phyloP scores from a whole-genome alignment of 495 filamentous ascomycete genomes.

The Podospora didyma region DNA sequence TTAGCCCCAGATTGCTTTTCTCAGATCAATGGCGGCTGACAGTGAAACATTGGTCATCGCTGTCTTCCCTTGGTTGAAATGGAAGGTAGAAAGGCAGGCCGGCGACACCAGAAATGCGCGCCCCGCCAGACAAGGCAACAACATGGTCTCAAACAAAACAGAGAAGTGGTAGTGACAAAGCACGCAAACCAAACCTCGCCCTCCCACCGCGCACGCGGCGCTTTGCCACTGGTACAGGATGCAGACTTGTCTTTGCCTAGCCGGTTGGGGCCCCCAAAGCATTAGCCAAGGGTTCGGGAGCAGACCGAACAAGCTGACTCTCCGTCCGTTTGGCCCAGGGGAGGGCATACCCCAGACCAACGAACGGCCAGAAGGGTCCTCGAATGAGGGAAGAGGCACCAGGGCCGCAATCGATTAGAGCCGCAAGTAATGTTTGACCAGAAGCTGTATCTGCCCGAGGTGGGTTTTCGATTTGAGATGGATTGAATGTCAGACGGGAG shows the following conservation, averaged over 20 bases:
- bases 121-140: constrained; percentile 15
- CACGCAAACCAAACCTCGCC: constrained; percentile 3
- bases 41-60: constrained; percentile 23
- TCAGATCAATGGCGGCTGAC: constrained; percentile 19
- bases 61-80: constrained; percentile 18
- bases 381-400: background rate
- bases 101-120: constrained; percentile 6
- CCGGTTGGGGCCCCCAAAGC: constrained; percentile 3
- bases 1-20: constrained; percentile 4
- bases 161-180: constrained; percentile 9
- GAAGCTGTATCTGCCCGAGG: background rate
- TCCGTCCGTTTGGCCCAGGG: constrained; percentile 13
- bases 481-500: background rate
- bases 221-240: constrained; percentile 6
- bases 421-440: background rate
- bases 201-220: background rate
- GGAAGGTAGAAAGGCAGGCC: constrained; percentile 5
- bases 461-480: no score
- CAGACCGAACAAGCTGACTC: constrained; percentile 14
- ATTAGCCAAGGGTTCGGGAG: constrained; percentile 6
- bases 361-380: background rate
- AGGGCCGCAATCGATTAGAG: background rate
- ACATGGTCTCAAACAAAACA: constrained; percentile 24
- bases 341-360: background rate
- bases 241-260: background rate